Evolutionary conservation across 2,329 filamentous ascomycete species (phyloP).

Genomic region (Alternaria dauci): DNA sequence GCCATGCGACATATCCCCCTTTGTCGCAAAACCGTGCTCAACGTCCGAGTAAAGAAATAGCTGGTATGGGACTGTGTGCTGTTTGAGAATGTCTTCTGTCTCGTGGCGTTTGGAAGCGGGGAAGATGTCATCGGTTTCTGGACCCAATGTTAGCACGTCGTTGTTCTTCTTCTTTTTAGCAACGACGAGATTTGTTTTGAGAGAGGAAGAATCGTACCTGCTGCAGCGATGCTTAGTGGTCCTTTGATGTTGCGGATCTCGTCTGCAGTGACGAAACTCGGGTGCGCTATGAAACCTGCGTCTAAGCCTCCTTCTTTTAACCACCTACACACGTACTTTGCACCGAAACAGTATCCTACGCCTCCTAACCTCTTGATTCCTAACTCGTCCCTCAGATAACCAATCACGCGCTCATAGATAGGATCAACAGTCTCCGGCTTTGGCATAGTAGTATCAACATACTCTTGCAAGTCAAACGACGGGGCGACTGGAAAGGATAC

Average conservation of each 20-base stretch:
- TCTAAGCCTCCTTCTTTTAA: constrained; percentile 66
- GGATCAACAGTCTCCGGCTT: constrained; percentile 59
- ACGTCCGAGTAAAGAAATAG: constrained; percentile 78
- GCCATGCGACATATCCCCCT: constrained; percentile 68
- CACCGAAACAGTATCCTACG: constrained; percentile 79
- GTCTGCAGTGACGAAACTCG: constrained; percentile 72
- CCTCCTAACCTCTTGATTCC: constrained; percentile 66
- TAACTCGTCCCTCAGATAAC: constrained; percentile 64
- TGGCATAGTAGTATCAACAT: constrained; percentile 57
- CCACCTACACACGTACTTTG: constrained; percentile 69
- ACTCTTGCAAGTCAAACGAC: constrained; percentile 60
- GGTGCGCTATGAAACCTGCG: constrained; percentile 78
- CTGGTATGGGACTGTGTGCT: constrained; percentile 70
- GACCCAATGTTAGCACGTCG: too few relatives aligned
- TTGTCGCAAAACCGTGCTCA: constrained; percentile 77
- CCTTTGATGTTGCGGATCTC: constrained; percentile 67
- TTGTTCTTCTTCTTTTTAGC: background rate
- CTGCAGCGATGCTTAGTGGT: constrained; percentile 69
- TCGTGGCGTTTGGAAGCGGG: constrained; percentile 62
- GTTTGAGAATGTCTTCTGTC: constrained; percentile 67
- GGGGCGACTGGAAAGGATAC: constrained; percentile 62
- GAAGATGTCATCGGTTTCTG: constrained; percentile 68
- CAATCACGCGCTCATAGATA: constrained; percentile 62
- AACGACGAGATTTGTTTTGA: background rate
- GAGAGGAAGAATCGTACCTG: constrained; percentile 52